Evolutionary conservation across 2,329 filamentous ascomycete species (phyloP).

Genomic region (Neonectria ditissima): DNA sequence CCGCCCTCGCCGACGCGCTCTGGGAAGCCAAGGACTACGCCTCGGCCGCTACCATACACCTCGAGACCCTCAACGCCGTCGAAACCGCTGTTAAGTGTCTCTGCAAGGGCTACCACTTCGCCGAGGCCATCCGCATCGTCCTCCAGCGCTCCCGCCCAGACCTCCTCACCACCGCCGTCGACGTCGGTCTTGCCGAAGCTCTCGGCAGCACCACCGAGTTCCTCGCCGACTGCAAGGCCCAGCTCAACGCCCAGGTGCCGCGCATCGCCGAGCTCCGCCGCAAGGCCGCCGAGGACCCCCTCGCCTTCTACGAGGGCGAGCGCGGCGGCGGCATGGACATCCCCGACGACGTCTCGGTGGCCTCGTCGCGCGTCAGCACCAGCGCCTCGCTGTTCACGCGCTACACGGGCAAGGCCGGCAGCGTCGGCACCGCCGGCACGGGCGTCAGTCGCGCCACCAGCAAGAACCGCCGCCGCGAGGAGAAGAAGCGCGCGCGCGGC

Average conservation of each 20-base stretch:
- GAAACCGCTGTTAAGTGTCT: slow-evolving; percentile 78
- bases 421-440: slow-evolving; percentile 76
- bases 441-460: slow-evolving; percentile 82
- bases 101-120: slow-evolving; percentile 89
- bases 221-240: slow-evolving; percentile 89
- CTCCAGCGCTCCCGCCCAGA: slow-evolving; percentile 69
- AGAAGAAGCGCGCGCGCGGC: slow-evolving; percentile 92
- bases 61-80: slow-evolving; percentile 83
- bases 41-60: slow-evolving; percentile 81
- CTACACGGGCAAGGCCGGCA: slow-evolving; percentile 80
- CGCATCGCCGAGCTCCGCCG: slow-evolving; percentile 84
- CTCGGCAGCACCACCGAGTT: slow-evolving; percentile 88
- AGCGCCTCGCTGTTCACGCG: slow-evolving; percentile 91
- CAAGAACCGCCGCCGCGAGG: slow-evolving; percentile 89
- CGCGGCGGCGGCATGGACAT: slow-evolving; percentile 73
- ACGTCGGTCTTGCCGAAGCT: slow-evolving; percentile 82
- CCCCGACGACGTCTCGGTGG: slow-evolving; percentile 92
- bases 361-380: slow-evolving; percentile 82
- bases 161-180: slow-evolving; percentile 77
- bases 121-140: slow-evolving; percentile 86
- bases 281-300: slow-evolving; percentile 85
- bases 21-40: slow-evolving; percentile 87
- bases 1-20: slow-evolving; percentile 80
- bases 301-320: slow-evolving; percentile 90
- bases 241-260: slow-evolving; percentile 86